Base-by-base conservation (phyloP, 345 rosid species). In the Gossypium raimondii region DNA sequence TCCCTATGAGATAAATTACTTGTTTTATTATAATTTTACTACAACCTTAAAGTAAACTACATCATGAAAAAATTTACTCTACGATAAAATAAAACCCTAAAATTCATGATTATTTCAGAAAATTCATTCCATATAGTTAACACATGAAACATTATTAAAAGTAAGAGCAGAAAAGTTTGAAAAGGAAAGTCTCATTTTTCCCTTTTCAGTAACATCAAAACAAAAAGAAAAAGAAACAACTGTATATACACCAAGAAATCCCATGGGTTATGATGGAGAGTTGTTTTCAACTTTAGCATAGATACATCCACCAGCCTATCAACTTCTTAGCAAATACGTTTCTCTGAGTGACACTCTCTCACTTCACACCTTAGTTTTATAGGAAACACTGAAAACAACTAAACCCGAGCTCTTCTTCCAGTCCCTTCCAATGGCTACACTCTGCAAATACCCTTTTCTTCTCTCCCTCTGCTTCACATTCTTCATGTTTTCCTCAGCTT, bases 371-470 rank as follows among this genome's bases (percentile, higher is more conserved):
- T 69, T 44, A 55, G 38, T 34, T 34, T 34, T 73, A 81, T 64
- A 76, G 70, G 55, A 78, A 78, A 79, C 24, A 50, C 70, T 56
- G 72, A 73, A 73, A 76, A 65, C 43, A 76, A 22, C 78, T 27
- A 55, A 73, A 41, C 71, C 73, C 70, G 60, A 76, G 51, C 61
- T 58, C 66, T 69, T 58, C 66, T 69, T 69, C 65, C 80, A 52
- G 47, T 57, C 61, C 75, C 80, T 83, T 51, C 70, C 84, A 78
- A 90, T 92, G 98, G 98, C 93, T 67, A 41, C 86, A 25, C 47
- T 75, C 83, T 80, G 72, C 76, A 81, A 29, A 29, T 72, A 47
- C 82, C 76, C 79, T 20, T 58, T 82, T 24, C 76, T 76, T 82
- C 70, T 84, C 78, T 76, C 81, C 64, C 70, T 85, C 2, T 50